Evolutionary conservation across 805 yeast species (phyloP).

Genomic region (Ogataea nitratoaversa): DNA sequence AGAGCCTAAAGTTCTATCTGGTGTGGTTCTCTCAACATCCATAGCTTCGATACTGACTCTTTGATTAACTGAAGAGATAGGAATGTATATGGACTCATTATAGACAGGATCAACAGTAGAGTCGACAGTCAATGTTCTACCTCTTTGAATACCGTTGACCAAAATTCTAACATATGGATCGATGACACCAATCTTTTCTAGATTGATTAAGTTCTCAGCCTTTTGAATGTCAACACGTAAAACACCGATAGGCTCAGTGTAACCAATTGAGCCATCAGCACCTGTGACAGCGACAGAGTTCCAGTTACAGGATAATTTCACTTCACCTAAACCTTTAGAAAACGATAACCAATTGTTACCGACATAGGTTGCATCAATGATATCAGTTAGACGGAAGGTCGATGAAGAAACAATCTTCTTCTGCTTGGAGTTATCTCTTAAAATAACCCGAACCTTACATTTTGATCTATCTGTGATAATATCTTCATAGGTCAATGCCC

Average conservation of each 20-base stretch:
- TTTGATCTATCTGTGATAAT: conserved; percentile 66
- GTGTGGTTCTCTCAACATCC: conserved; percentile 79
- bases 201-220: conserved; percentile 73
- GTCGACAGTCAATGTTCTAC: conserved; percentile 67
- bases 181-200: conserved; percentile 84
- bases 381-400: conserved; percentile 52
- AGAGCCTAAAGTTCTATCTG: conserved; percentile 84
- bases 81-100: conserved; percentile 78
- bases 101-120: conserved; percentile 76
- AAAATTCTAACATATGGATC: conserved; percentile 87
- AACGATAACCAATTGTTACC: conserved; percentile 77
- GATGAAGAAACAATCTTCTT: conserved; percentile 56
- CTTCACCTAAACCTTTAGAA: conserved; percentile 64
- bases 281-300: conserved; percentile 74
- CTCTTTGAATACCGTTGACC: conserved; percentile 70
- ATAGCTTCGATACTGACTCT: conserved; percentile 80
- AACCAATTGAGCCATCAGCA: conserved; percentile 70
- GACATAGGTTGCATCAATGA: conserved; percentile 74
- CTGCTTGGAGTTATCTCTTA: conserved; percentile 60
- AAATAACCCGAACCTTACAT: conserved; percentile 59
- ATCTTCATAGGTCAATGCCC: conserved; percentile 56
- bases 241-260: conserved; percentile 93
- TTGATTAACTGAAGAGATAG: conserved; percentile 81
- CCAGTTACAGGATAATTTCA: conserved; percentile 71
- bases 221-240: conserved; percentile 66